Evolutionary conservation across 495 filamentous ascomycete genomes (phyloP), one percentile per base, ranked within the genome.

Genomic region (Aspergillus mulundensis): DNA sequence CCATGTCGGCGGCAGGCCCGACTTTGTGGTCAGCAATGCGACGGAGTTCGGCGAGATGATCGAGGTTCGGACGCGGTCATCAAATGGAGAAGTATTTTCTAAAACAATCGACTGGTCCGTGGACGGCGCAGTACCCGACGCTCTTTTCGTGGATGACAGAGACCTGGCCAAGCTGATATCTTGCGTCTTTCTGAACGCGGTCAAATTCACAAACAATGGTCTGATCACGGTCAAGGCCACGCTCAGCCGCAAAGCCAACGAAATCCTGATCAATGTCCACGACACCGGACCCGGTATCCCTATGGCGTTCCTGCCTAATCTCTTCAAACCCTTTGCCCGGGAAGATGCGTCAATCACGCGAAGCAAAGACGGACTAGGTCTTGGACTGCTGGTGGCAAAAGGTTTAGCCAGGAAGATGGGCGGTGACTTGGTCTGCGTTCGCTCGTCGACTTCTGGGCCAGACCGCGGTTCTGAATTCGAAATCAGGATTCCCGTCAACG

Each of bases 211-310:
- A 0, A 84, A 88, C 56, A 76, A 74, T 50, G 88, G 88, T 19
- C 75, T 69, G n/a, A 86, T 91, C 48, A 77, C 71, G 1, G 66
- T 91, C 5, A 77, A 64, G 32, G 84, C 82, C 7, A 77, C 71
- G 18, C 66, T 84, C 32, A 78, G 76, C 49, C 53, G 69, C 49
- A 77, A 74, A 53, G 67, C 60, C 56, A 77, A 81, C 56, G 80
- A 83, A 67, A 73, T 89, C 49, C 66, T 81, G 38, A 81, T 89
- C 63, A 80, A 67, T 40, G 77, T 92, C 36, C 69, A 73, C 12
- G 88, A 91, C 69, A 88, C 85, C 15, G 88, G 88, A 2, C 79
- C 84, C 47, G 88, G 88, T 5, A 92, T 92, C 47, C 83, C 86
- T 1, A 73, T 77, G 53, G 83, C 80, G 7, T 90, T 90, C 64